phyloP scores from a whole-genome alignment of 176 grass and related monocot species.

The Hsuehochloa calcarea region DNA sequence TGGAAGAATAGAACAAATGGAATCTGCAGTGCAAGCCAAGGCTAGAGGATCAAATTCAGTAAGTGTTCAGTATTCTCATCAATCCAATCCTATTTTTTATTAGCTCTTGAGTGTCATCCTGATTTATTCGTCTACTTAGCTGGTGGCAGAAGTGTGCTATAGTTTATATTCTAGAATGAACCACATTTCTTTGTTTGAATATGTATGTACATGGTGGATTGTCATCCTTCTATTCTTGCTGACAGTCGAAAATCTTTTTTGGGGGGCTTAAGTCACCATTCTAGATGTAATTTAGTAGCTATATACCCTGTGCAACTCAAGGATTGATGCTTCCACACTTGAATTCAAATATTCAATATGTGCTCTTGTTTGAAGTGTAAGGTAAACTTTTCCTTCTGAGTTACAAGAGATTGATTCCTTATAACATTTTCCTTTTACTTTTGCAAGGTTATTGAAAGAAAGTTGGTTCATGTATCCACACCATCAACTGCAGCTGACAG shows the following conservation, averaged over 20 bases:
- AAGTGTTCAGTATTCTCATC: conserved; percentile 40
- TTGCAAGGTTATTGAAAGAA: conserved; percentile 87
- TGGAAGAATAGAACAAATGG: conserved; percentile 95
- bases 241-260: neutral
- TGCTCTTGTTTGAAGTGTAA: conserved; percentile 31
- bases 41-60: conserved; percentile 75
- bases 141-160: neutral
- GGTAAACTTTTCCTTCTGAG: neutral
- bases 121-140: neutral
- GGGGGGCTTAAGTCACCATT: neutral
- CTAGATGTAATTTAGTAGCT: conserved; percentile 14
- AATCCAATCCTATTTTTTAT: neutral
- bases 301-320: neutral
- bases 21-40: conserved; percentile 82
- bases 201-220: neutral
- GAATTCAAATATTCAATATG: conserved; percentile 5
- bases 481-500: conserved; percentile 69
- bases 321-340: neutral
- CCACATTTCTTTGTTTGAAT: neutral
- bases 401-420: conserved; percentile 15
- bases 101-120: neutral
- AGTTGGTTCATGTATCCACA: conserved; percentile 75
- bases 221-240: neutral
- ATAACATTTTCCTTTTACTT: conserved; percentile 25
- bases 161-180: neutral